Percentiles rank a stretch among this genome's conserved stretches.
Conservation (phyloP, 139 green algal genomes). For the Spirogloea muscicola region DNA sequence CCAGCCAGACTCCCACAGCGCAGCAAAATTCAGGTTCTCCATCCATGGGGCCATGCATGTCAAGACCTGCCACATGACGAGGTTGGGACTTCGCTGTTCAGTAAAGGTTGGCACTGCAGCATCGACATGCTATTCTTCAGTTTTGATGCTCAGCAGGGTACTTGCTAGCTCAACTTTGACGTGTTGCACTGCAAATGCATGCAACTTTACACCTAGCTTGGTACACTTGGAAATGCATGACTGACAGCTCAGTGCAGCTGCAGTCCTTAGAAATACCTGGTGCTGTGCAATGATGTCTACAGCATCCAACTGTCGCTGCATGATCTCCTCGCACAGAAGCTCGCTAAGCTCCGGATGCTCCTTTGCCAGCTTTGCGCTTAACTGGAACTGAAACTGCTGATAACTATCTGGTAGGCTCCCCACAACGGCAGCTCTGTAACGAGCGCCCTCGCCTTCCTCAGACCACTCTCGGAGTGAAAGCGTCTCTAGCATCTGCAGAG, state of each 20-base stretch:
- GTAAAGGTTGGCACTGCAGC: background rate
- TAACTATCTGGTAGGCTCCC: constrained; percentile 70
- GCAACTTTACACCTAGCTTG: background rate
- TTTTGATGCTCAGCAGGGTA: background rate
- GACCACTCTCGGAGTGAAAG: constrained; percentile 49
- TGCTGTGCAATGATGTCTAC: constrained; percentile 51
- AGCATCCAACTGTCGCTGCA: constrained; percentile 61
- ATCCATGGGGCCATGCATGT: constrained; percentile 83
- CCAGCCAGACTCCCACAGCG: constrained; percentile 70
- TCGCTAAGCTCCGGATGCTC: constrained; percentile 77
- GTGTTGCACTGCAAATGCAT: background rate
- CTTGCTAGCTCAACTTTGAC: background rate
- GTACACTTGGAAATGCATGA: background rate
- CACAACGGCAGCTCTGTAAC: constrained; percentile 36
- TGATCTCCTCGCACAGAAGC: constrained; percentile 75
- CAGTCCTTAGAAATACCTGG: constrained; percentile 22
- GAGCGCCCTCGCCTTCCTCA: constrained; percentile 4
- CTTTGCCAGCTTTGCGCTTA: constrained; percentile 66
- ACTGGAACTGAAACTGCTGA: constrained; percentile 75
- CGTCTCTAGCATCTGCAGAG: constrained; percentile 73
- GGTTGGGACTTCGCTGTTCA: background rate
- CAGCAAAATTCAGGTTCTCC: constrained; percentile 70
- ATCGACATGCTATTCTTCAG: background rate
- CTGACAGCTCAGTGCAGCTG: background rate
- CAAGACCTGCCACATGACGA: constrained; percentile 55